phyloP scores from a whole-genome alignment of 495 filamentous ascomycete genomes.

The Corynascus novoguineensis region DNA sequence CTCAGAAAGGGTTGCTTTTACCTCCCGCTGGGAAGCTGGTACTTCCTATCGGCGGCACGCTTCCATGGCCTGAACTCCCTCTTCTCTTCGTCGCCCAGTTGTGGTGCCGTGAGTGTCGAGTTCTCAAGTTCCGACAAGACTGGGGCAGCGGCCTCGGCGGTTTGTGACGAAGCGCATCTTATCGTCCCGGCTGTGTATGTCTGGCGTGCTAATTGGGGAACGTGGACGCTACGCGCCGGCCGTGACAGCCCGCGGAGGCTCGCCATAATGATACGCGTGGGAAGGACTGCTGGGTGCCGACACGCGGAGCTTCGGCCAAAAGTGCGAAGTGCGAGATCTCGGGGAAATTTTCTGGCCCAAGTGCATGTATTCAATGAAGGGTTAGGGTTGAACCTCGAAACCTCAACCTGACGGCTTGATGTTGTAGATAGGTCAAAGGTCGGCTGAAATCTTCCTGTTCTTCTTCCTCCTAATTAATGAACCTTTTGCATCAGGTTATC shows the following conservation, averaged over 20 bases:
- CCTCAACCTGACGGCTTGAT: no score
- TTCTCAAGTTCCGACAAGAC: conserved; percentile 37
- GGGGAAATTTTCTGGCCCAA: conserved; percentile 23
- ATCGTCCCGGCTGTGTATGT: conserved; percentile 22
- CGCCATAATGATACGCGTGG: conserved; percentile 25
- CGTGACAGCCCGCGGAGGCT: conserved; percentile 31
- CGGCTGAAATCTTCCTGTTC: no score
- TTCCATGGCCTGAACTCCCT: conserved; percentile 37
- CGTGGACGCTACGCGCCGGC: conserved; percentile 25
- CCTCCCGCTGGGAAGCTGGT: conserved; percentile 36
- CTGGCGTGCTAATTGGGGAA: conserved; percentile 24
- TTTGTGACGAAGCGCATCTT: conserved; percentile 37
- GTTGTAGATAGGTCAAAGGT: no score
- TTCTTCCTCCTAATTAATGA: no score
- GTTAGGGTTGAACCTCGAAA: no score
- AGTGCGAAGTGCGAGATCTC: conserved; percentile 3
- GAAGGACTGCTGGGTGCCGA: background rate
- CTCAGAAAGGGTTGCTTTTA: conserved; percentile 13
- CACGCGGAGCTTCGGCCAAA: conserved; percentile 20
- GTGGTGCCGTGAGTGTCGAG: conserved; percentile 31
- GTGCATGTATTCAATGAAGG: conserved; percentile 8
- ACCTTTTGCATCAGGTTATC: no score
- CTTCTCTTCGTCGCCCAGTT: conserved; percentile 31
- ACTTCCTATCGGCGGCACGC: conserved; percentile 39
- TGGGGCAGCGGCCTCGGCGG: conserved; percentile 17